Evolutionary conservation across 73 alveolate species (phyloP).

Genomic region (Paraurostyla sp.): DNA sequence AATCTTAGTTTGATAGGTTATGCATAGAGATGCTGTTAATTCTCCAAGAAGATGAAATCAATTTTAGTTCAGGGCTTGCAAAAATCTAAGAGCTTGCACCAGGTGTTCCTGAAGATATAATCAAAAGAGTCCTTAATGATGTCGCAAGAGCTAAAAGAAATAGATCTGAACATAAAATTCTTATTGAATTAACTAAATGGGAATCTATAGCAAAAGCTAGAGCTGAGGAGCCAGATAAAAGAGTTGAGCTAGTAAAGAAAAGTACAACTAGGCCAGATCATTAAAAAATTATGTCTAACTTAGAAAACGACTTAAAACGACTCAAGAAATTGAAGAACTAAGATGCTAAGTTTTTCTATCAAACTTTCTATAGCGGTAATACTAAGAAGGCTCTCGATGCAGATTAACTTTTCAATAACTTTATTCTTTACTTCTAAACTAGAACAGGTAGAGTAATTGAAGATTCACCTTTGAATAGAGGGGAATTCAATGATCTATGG

Average conservation of each 20-base stretch:
- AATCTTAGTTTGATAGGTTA: slow-evolving; percentile 1
- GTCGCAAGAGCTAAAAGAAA: background rate
- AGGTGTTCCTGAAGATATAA: background rate
- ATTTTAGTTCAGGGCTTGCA: background rate
- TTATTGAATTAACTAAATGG: background rate
- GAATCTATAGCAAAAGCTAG: background rate
- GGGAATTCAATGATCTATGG: background rate
- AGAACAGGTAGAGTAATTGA: background rate
- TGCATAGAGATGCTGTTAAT: slow-evolving; percentile 7
- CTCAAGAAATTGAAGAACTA: background rate
- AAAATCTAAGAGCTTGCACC: background rate
- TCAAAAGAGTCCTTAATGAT: background rate
- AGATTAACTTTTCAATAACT: background rate
- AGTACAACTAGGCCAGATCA: background rate
- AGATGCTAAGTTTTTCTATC: background rate
- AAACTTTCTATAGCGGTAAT: background rate
- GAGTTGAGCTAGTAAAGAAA: background rate
- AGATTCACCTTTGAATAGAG: background rate
- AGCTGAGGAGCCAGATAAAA: background rate
- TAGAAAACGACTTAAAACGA: too few species aligned
- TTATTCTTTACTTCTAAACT: background rate
- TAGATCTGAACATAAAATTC: background rate
- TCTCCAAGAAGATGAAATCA: background rate
- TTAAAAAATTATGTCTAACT: too few species aligned
- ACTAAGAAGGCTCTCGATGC: background rate